Conservation (phyloP, 345 rosid genomes). For the Salix koriyanagi region DNA sequence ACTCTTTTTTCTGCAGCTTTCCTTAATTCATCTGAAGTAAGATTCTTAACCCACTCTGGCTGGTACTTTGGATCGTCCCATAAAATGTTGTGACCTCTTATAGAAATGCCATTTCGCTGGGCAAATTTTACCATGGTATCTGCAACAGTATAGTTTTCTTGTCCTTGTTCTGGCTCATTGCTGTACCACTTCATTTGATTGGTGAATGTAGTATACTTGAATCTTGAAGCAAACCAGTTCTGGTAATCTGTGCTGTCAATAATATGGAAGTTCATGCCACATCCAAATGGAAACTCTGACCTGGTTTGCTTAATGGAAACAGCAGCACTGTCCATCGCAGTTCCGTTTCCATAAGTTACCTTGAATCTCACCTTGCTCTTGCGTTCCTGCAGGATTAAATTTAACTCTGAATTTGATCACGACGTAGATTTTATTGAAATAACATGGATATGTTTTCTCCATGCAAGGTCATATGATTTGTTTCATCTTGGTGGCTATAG, state of each 20-base stretch:
- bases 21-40: constrained; percentile 36
- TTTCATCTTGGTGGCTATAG: too few relatives aligned
- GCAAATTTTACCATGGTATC: constrained; percentile 63
- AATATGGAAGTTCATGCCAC: constrained; percentile 63
- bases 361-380: constrained; percentile 57
- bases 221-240: constrained; percentile 72
- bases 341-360: constrained; percentile 44
- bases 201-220: constrained; percentile 64
- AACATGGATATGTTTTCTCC: too few relatives aligned
- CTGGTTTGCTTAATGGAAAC: constrained; percentile 44
- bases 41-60: constrained; percentile 58
- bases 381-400: constrained; percentile 41
- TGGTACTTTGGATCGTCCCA: constrained; percentile 69
- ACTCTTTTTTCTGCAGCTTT: constrained; percentile 47
- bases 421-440: too few relatives aligned
- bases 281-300: constrained; percentile 59
- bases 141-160: constrained; percentile 57
- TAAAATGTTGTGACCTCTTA: constrained; percentile 74
- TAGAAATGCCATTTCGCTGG: constrained; percentile 37
- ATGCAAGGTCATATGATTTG: too few relatives aligned
- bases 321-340: constrained; percentile 39
- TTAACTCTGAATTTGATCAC: not conserved
- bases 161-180: constrained; percentile 54
- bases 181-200: constrained; percentile 91
- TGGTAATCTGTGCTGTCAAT: constrained; percentile 52